Base-by-base conservation (phyloP, 257 asterid genomes). In the Euphrasia confusa region DNA sequence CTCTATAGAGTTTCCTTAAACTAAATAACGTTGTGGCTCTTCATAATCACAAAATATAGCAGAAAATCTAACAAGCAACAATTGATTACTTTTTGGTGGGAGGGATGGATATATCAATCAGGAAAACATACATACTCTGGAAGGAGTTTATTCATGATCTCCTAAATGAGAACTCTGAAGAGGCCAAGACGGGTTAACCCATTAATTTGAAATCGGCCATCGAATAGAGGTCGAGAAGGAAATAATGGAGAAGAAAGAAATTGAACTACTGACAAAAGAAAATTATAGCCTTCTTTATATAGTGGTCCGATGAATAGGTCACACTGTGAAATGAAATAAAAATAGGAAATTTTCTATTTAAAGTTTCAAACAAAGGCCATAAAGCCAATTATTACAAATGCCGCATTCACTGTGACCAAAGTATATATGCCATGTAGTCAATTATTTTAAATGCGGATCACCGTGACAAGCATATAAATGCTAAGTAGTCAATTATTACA, bases 31-130 rank as follows among this genome's bases (percentile, higher is more conserved):
- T 24, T 11, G 8, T 21, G 54, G 17, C 54, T 48, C 54, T 5
- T 48, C 54, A 48, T 48, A 48, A n/a, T 13, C 54, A 48, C 54
- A n/a, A 5, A 48, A 48, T 48, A 5, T 48, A 48, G n/a, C 54
- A 48, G 54, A 15, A 21, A n/a, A 48, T 12, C 18, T 48, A 11
- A 48, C 54, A n/a, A 48, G 54, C 9, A 6, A 5, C 17, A 13
- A 9, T 45, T 11, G 15, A 11, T 45, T 13, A 45, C 17, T 10
- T 48, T 48, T 48, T 48, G 4, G 1, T 48, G 54, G 21, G 21
- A 48, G 54, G 54, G 54, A 3, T 45, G n/a, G 24, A 30, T 30
- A 10, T 48, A 48, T 14, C 14, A 48, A 48, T 48, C 10, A n/a
- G 21, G 54, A 48, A n/a, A n/a, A 48, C 24, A 48, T 2, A 7